Percentiles rank a stretch among this genome's conserved stretches.
Conservation (phyloP, 345 rosid genomes). For the Corymbia maculata region DNA sequence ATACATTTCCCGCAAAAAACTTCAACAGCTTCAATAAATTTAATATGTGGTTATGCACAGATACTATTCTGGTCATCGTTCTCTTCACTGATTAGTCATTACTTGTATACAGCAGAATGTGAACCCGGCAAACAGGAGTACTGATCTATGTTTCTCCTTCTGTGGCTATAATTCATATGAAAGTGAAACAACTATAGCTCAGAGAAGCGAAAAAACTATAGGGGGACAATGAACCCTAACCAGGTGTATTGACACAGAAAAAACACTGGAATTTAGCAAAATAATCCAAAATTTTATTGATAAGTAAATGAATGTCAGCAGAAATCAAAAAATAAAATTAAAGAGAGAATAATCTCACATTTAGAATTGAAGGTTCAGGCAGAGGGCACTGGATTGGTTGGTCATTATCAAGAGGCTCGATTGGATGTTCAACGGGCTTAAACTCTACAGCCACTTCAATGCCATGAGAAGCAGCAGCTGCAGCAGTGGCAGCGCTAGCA, state of each 20-base stretch:
- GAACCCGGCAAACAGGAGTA: neutral
- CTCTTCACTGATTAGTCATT: neutral
- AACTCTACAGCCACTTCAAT: slow-evolving; percentile 76
- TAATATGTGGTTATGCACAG: neutral
- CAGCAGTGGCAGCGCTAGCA: slow-evolving; percentile 14
- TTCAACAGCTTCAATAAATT: neutral
- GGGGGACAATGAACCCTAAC: neutral
- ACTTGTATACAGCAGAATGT: neutral
- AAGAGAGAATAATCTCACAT: slow-evolving; percentile 32
- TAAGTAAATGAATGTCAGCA: neutral
- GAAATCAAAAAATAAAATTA: neutral
- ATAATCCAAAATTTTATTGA: neutral
- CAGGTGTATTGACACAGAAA: neutral
- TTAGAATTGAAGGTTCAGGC: slow-evolving; percentile 89
- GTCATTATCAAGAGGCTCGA: slow-evolving; percentile 75
- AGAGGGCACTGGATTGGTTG: slow-evolving; percentile 78
- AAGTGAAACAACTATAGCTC: neutral
- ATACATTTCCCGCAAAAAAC: neutral
- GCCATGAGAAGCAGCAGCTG: slow-evolving; percentile 65
- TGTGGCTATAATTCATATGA: neutral
- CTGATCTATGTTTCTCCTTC: neutral
- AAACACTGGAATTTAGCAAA: neutral
- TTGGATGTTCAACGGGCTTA: slow-evolving; percentile 91
- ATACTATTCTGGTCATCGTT: neutral
- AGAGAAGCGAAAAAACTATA: neutral